These are phyloP conservation scores for Cinchona pubescens DNA, from an alignment of 257 asterid species.

Conservation along the genomic window DNA sequence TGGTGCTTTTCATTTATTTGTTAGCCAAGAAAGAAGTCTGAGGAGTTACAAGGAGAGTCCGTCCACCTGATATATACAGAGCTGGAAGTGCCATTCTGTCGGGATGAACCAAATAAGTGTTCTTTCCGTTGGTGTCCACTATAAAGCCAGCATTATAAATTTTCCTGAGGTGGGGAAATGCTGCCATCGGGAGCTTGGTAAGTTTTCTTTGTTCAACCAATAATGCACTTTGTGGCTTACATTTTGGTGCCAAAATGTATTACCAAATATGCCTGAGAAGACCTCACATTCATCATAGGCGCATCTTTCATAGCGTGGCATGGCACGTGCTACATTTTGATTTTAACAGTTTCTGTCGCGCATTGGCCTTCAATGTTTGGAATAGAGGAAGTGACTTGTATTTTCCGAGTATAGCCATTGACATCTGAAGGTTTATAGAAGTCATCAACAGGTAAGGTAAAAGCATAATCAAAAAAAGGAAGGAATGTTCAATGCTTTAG, in stretches of 20 bases:
- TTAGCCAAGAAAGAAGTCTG: conserved; percentile 52
- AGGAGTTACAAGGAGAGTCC: conserved; percentile 41
- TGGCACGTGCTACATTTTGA: conserved; percentile 37
- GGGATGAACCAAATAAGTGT: conserved; percentile 42
- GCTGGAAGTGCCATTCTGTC: conserved; percentile 51
- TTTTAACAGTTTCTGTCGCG: conserved; percentile 38
- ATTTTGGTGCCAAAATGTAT: conserved; percentile 51
- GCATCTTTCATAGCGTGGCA: conserved; percentile 57
- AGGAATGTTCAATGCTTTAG: background rate
- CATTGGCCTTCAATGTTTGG: conserved; percentile 24
- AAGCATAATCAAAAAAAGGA: too few species aligned
- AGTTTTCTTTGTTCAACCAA: conserved; percentile 39
- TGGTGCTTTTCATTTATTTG: conserved; percentile 59
- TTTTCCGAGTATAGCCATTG: conserved; percentile 48
- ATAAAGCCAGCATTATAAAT: conserved; percentile 47
- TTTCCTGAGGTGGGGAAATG: conserved; percentile 47
- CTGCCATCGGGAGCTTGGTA: conserved; percentile 46
- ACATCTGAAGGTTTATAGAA: conserved; percentile 27
- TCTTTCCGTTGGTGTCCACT: conserved; percentile 38
- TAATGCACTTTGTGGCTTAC: conserved; percentile 37
- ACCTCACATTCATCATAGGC: conserved; percentile 51
- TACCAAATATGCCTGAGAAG: conserved; percentile 57
- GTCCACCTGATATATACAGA: conserved; percentile 45
- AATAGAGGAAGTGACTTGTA: conserved; percentile 39
- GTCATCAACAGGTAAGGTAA: background rate